Conservation (phyloP, 164 flowering plant species). For the Berberis thunbergii region DNA sequence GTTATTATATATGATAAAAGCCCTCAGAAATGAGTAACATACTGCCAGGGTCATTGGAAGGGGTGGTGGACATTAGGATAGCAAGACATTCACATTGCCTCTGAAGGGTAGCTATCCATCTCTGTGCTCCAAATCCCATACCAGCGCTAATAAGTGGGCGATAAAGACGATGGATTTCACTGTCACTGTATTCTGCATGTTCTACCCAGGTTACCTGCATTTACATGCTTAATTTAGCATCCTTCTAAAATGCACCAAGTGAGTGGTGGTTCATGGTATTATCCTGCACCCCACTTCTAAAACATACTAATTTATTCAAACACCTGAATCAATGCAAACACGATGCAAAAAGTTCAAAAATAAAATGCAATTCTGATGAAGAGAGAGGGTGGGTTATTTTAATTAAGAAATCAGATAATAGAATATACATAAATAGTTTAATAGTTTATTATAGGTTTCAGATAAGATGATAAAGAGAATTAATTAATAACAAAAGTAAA, state of each 20-base stretch:
- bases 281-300: neutral
- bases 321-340: too few relatives aligned
- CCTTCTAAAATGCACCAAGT: neutral
- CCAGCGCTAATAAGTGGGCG: slow-evolving; percentile 69
- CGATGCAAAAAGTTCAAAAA: too few relatives aligned
- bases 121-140: slow-evolving; percentile 89
- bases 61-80: slow-evolving; percentile 78
- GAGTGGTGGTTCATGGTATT: neutral
- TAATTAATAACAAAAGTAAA: too few relatives aligned
- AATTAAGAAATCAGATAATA: too few relatives aligned
- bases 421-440: too few relatives aligned
- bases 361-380: too few relatives aligned
- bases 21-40: neutral
- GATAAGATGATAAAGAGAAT: too few relatives aligned
- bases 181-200: slow-evolving; percentile 88
- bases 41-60: slow-evolving; percentile 57
- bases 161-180: slow-evolving; percentile 63
- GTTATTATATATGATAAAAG: neutral
- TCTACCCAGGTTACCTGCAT: slow-evolving; percentile 96
- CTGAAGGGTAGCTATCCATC: slow-evolving; percentile 92
- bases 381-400: too few relatives aligned
- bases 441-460: too few relatives aligned
- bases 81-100: slow-evolving; percentile 90
- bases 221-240: neutral
- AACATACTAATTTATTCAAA: neutral